Conservation (phyloP, 2,329 filamentous ascomycete species). For the Alternaria sp. region DNA sequence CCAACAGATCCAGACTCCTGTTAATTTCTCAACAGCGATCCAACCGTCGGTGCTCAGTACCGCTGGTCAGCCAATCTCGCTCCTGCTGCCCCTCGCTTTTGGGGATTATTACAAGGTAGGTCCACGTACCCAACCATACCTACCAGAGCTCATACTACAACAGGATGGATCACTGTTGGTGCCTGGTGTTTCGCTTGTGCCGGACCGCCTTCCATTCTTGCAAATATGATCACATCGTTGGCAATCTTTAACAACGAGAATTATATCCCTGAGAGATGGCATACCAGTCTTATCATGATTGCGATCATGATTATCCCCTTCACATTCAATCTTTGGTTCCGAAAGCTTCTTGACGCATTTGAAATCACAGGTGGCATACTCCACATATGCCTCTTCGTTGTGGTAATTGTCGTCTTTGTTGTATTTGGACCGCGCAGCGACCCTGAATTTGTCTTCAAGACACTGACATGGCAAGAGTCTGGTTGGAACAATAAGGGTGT, state of each 20-base stretch:
- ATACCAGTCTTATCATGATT: conserved; percentile 60
- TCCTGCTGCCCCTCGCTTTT: conserved; percentile 35
- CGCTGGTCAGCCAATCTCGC: conserved; percentile 44
- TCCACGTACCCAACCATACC: background rate
- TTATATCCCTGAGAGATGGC: conserved; percentile 56
- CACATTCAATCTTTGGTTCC: conserved; percentile 57
- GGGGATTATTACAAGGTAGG: conserved; percentile 42
- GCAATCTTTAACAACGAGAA: conserved; percentile 49
- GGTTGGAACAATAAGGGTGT: conserved; percentile 56
- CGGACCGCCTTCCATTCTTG: conserved; percentile 37
- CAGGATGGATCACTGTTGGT: conserved; percentile 53
- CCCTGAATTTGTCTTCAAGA: conserved; percentile 55
- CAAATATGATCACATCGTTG: conserved; percentile 38
- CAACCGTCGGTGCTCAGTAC: conserved; percentile 47
- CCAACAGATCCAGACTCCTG: background rate
- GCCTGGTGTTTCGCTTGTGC: conserved; percentile 49
- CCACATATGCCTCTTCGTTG: conserved; percentile 60
- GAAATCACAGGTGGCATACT: conserved; percentile 58
- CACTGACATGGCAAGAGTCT: conserved; percentile 53
- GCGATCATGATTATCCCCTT: conserved; percentile 52
- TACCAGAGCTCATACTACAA: conserved; percentile 41
- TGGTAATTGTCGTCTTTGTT: conserved; percentile 57
- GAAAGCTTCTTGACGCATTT: conserved; percentile 55
- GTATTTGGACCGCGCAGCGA: conserved; percentile 52
- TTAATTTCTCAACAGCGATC: conserved; percentile 28